These are phyloP conservation scores for Calonectria naviculata DNA, from an alignment of 2,329 filamentous ascomycete genomes.

Conservation along the genomic window DNA sequence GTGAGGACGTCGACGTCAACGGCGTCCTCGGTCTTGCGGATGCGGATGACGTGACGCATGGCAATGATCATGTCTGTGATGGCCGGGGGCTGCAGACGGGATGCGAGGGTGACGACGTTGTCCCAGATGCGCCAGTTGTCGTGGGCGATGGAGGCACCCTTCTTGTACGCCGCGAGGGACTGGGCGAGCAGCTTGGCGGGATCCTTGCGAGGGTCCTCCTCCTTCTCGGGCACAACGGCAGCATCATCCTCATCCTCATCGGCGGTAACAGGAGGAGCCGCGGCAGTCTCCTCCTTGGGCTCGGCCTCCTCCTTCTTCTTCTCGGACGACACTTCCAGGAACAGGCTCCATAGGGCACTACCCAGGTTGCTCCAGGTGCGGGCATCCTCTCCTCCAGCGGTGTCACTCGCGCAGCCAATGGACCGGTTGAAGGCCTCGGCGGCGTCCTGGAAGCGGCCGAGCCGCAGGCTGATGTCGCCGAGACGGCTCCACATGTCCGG, in stretches of 20 bases:
- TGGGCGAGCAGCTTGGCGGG: constrained; percentile 75
- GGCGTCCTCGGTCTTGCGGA: constrained; percentile 82
- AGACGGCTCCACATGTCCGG: constrained; percentile 89
- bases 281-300: constrained; percentile 39
- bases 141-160: constrained; percentile 84
- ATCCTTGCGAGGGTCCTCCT: constrained; percentile 50
- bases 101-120: constrained; percentile 89
- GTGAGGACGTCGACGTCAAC: constrained; percentile 80
- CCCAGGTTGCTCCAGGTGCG: constrained; percentile 96
- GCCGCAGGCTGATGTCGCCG: constrained; percentile 86
- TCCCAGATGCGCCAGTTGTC: constrained; percentile 96
- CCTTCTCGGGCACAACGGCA: constrained; percentile 33
- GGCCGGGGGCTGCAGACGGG: constrained; percentile 79
- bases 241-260: constrained; percentile 45
- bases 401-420: constrained; percentile 71
- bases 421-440: constrained; percentile 85
- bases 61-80: constrained; percentile 82
- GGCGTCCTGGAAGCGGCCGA: constrained; percentile 81
- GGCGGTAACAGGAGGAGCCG: constrained; percentile 31
- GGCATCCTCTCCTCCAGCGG: constrained; percentile 86
- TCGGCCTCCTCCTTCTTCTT: constrained; percentile 42
- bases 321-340: constrained; percentile 61
- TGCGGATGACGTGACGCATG: constrained; percentile 78
- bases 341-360: constrained; percentile 80
- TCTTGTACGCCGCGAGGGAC: constrained; percentile 86